A percentile compares a stretch with the other conserved stretches of the same genome.
phyloP scores from a whole-genome alignment of 352 stramenopile genomes.

The Phytopythium helicoides region DNA sequence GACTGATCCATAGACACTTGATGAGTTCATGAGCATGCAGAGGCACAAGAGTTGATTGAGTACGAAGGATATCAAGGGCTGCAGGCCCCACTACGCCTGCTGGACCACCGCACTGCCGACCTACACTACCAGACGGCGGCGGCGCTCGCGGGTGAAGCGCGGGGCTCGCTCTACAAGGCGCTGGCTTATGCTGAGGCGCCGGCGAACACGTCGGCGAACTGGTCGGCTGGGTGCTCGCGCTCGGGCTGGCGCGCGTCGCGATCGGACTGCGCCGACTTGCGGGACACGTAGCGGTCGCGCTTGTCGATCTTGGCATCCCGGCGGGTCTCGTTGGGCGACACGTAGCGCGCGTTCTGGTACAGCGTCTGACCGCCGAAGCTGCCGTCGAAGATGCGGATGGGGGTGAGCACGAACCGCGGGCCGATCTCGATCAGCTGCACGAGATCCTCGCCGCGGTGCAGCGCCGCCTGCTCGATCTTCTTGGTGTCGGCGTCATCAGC shows the following conservation, averaged over 20 bases:
- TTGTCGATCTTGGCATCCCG: conserved; percentile 91
- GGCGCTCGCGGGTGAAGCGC: neutral
- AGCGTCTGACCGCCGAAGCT: conserved; percentile 98
- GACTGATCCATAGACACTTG: too few species aligned
- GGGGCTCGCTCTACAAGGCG: neutral
- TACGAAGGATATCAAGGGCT: too few species aligned
- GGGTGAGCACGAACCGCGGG: conserved; percentile 97
- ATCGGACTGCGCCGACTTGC: conserved; percentile 85
- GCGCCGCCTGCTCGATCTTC: conserved; percentile 84
- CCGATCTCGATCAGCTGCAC: conserved; percentile 99
- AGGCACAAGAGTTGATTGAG: too few species aligned
- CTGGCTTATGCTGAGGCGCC: conserved; percentile 32
- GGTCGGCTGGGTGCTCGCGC: conserved; percentile 67
- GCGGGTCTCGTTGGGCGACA: conserved; percentile 94
- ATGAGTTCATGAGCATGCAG: too few species aligned
- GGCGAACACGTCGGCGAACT: conserved; percentile 87
- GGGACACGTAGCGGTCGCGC: conserved; percentile 89
- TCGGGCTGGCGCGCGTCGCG: conserved; percentile 73
- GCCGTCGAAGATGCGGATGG: conserved; percentile 98
- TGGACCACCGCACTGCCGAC: too few species aligned
- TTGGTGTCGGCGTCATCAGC: conserved; percentile 89
- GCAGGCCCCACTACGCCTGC: too few species aligned
- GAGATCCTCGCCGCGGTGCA: conserved; percentile 84
- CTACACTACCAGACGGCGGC: neutral
- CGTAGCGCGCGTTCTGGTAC: conserved; percentile 97